These are phyloP conservation scores for Talaromyces sp. DNA, from an alignment of 2,329 filamentous ascomycete species.

Conservation along the genomic window DNA sequence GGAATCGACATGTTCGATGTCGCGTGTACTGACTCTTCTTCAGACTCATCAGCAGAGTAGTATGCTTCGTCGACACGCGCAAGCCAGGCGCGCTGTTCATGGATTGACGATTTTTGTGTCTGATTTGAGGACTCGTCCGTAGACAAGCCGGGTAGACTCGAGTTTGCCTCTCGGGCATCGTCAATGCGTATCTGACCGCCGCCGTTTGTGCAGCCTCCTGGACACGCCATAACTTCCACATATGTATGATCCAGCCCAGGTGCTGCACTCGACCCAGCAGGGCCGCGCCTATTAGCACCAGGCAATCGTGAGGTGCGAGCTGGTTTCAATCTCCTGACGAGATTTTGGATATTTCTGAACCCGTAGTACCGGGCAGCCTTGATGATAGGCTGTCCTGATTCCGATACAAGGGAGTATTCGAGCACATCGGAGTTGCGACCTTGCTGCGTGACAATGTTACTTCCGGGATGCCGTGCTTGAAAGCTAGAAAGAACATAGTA, in stretches of 20 bases:
- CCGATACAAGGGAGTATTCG: conserved; percentile 66
- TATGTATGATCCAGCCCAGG: conserved; percentile 68
- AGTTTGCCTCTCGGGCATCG: conserved; percentile 50
- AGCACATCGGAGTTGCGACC: conserved; percentile 88
- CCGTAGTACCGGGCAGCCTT: conserved; percentile 90
- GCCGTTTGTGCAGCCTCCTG: conserved; percentile 96
- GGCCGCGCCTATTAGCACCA: conserved; percentile 41
- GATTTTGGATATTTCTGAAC: conserved; percentile 96
- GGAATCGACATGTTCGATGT: conserved; percentile 19
- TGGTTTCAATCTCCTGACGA: conserved; percentile 87
- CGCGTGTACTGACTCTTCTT: conserved; percentile 26
- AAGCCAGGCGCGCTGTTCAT: conserved; percentile 83
- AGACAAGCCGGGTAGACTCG: conserved; percentile 6
- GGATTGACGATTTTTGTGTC: conserved; percentile 58
- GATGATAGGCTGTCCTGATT: conserved; percentile 56
- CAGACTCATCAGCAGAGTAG: conserved; percentile 62
- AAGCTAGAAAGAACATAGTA: conserved; percentile 75
- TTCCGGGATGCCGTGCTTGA: conserved; percentile 64
- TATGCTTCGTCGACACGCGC: conserved; percentile 82
- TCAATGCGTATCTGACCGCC: conserved; percentile 91
- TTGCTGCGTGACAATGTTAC: conserved; percentile 62
- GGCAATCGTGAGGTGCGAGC: conserved; percentile 71
- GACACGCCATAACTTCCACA: conserved; percentile 98
- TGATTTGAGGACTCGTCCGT: conserved; percentile 19
- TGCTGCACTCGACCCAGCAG: conserved; percentile 18